Base-by-base conservation (phyloP, 1,139 yeast species). In the Zygotorulaspora mrakii region DNA sequence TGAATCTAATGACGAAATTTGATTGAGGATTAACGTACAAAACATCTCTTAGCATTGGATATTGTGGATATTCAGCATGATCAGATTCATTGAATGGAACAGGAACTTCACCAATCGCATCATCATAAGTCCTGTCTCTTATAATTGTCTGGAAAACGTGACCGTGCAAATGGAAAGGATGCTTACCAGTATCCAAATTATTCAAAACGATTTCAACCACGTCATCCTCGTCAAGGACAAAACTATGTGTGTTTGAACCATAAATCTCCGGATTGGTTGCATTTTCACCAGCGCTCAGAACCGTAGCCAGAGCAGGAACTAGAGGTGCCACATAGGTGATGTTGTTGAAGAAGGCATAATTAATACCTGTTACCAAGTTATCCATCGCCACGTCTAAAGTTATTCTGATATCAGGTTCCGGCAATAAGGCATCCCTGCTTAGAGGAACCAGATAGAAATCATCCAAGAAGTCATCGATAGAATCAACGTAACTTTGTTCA, bases 131-230 rank as follows among this genome's bases (percentile, higher is more conserved):
- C 12, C 53, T 61, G 35, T 76, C 79, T 59, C 88, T 74, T 34
- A 70, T 72, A 47, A 83, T 58, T 32, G 82, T 66, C 64, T 84
- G 94, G 76, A 83, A 84, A 28, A 59, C 71, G 59, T 83, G 94
- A 2, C 94, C 94, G 65, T 84, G 94, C 56, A 84, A 69, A 67
- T 84, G 94, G 81, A 84, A 84, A n/a, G 94, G 94, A 67, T 84
- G 94, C 52, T 72, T 78, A 53, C 94, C 94, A 5, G 83, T 74
- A 61, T 84, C 94, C 51, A 65, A 65, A 60, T 82, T 82, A 67
- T 83, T 83, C 33, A 84, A 55, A 10, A 81, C 78, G 48, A 84
- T 72, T 52, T 84, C 87, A 14, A 83, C 68, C 52, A 73, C 68
- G 57, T 79, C 88, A 55, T 78, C 80, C 52, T 81, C 76, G 50